phyloP scores from a whole-genome alignment of 73 alveolate species.

The Durusdinium trenchii region DNA sequence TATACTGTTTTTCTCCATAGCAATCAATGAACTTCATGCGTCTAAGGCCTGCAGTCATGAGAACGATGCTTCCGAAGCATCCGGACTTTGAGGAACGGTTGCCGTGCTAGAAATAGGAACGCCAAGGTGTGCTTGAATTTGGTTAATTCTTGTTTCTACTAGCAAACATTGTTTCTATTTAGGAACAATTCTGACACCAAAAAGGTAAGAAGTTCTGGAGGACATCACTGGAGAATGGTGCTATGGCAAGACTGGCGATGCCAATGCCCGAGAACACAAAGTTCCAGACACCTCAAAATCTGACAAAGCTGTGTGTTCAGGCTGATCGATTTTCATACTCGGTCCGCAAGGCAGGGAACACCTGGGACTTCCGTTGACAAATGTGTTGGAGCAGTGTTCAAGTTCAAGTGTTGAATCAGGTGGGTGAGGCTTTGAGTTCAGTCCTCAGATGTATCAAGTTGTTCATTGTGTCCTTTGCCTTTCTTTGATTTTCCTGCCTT shows the following conservation, averaged over 20 bases:
- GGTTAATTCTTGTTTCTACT: background rate
- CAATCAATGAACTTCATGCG: background rate
- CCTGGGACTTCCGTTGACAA: background rate
- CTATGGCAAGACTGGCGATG: conserved; percentile 40
- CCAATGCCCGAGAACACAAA: background rate
- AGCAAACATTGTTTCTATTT: background rate
- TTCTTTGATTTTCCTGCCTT: too few relatives aligned
- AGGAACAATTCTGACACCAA: background rate
- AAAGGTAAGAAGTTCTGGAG: background rate
- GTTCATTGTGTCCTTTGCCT: too few relatives aligned
- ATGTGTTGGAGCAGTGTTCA: background rate
- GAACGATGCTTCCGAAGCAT: background rate
- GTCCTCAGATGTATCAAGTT: too few relatives aligned
- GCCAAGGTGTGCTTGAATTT: background rate
- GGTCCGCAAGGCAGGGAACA: conserved; percentile 28
- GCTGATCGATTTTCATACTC: conserved; percentile 24
- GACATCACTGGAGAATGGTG: conserved; percentile 65
- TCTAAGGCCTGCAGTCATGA: conserved; percentile 37
- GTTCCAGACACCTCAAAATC: background rate
- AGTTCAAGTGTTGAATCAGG: too few relatives aligned
- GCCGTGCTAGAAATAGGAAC: too few relatives aligned
- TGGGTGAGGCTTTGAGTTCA: too few relatives aligned
- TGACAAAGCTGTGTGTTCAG: background rate
- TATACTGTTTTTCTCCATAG: background rate
- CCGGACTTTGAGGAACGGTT: background rate